Base-by-base conservation (phyloP, 2,329 filamentous ascomycete species). In the Pseudocercospora crystallina region DNA sequence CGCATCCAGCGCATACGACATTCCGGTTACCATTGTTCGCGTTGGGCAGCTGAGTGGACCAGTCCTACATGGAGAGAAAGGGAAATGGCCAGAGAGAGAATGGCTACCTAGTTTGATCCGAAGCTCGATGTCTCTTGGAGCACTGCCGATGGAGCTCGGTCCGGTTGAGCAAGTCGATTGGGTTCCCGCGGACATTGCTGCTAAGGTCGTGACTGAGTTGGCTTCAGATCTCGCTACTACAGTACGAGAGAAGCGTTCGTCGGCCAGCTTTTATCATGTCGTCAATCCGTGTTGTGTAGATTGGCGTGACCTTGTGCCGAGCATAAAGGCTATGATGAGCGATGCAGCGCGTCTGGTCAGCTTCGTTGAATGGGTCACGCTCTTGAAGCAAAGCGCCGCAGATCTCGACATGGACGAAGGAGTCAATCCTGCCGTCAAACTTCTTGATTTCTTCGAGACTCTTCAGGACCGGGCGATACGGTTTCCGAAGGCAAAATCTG, bases 21-120 rank as follows among this genome's bases (percentile, higher is more conserved):
- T 55, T 4, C 32, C 51, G 2, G 17, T 44, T 14, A 42, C 47
- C 2, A 32, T 61, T 2, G 47, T 41, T 34, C 36, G 57, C 2
- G 41, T 59, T 17, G 54, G 57, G 8, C 57, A 59, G 39, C 37
- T 59, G 5, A 48, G 46, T 7, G 57, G 57, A 1, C 57, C 57
- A 30, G 49, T 47, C 15, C 32, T 29, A n/a, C n/a, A 34, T 35
- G 13, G 69, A 66, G 2, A n/a, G 10, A 34, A 30, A 61, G 5
- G 73, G 69, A 69, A 71, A 67, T 85, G 81, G 82, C 82, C 79
- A 52, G 67, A 64, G 17, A 72, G 78, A 10, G 82, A 85, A 55
- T 83, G 79, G 76, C 61, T 84, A 2, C 82, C 82, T 0, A 66
- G 60, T 12, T 42, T 75, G 14, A 55, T 74, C 11, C 70, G 71